phyloP scores from a whole-genome alignment of 106 monocot genomes.

The Xerophyta viscosa region DNA sequence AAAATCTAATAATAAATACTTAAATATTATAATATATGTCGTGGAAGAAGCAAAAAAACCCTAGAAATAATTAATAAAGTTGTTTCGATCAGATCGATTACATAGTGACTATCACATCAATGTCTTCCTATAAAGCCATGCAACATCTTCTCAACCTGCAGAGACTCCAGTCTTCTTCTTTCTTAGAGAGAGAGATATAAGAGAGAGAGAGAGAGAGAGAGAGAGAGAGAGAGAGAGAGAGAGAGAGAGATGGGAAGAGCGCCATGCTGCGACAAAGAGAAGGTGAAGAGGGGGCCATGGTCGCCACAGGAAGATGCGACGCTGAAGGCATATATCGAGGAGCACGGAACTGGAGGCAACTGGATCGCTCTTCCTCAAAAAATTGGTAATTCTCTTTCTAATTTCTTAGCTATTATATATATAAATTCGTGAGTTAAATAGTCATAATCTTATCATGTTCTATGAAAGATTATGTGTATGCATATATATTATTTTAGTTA shows the following conservation, averaged over 20 bases:
- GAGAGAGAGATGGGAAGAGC: conserved; percentile 35
- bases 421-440: too few species aligned
- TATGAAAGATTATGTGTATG: too few species aligned
- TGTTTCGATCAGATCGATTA: conserved; percentile 11
- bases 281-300: conserved; percentile 40
- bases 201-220: neutral
- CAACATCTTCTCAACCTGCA: conserved; percentile 8
- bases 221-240: conserved; percentile 16
- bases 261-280: conserved; percentile 36
- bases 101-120: conserved; percentile 6
- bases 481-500: too few species aligned
- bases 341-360: conserved; percentile 34
- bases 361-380: conserved; percentile 48
- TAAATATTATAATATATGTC: too few species aligned
- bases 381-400: conserved; percentile 30
- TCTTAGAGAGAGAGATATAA: neutral
- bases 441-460: too few species aligned
- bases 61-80: neutral
- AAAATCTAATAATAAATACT: too few species aligned
- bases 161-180: conserved; percentile 2
- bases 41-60: neutral
- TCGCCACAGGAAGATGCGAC: conserved; percentile 37
- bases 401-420: too few species aligned
- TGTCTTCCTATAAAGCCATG: conserved; percentile 28
- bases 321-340: conserved; percentile 45